phyloP scores from a whole-genome alignment of 306 rosid species.

The Quercus parvula region DNA sequence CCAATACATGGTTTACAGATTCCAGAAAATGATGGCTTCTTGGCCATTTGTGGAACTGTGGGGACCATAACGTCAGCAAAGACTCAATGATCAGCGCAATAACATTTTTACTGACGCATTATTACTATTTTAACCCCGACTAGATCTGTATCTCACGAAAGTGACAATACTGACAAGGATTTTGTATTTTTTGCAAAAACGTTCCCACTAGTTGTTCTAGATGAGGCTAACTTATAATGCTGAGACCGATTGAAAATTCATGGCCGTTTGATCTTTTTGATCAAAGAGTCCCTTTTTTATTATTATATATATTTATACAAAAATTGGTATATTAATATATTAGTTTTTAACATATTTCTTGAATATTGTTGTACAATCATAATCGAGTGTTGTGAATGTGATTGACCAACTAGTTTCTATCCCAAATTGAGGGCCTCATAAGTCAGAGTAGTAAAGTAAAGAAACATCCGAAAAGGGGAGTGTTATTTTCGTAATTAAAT shows the following conservation, averaged over 20 bases:
- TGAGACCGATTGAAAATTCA: neutral
- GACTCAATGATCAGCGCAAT: slow-evolving; percentile 51
- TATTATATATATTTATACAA: too few relatives aligned
- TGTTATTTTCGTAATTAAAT: slow-evolving; percentile 47
- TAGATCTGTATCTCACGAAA: slow-evolving; percentile 1
- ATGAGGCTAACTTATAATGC: neutral
- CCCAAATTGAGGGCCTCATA: neutral
- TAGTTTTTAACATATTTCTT: too few relatives aligned
- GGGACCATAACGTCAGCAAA: slow-evolving; percentile 83
- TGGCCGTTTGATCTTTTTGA: neutral
- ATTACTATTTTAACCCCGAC: slow-evolving; percentile 30
- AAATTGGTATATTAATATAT: too few relatives aligned
- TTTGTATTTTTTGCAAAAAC: neutral
- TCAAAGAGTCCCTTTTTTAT: too few relatives aligned
- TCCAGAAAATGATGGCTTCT: slow-evolving; percentile 77
- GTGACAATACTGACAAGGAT: neutral
- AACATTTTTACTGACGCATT: neutral
- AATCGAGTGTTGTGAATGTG: too few relatives aligned
- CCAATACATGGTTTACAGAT: slow-evolving; percentile 31
- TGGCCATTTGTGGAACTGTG: slow-evolving; percentile 63
- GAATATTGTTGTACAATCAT: neutral
- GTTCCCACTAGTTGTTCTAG: neutral
- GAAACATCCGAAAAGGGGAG: neutral
- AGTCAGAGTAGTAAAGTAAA: neutral
- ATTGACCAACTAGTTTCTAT: too few relatives aligned